phyloP scores from a whole-genome alignment of 345 rosid species.

The Psidium guajava region DNA sequence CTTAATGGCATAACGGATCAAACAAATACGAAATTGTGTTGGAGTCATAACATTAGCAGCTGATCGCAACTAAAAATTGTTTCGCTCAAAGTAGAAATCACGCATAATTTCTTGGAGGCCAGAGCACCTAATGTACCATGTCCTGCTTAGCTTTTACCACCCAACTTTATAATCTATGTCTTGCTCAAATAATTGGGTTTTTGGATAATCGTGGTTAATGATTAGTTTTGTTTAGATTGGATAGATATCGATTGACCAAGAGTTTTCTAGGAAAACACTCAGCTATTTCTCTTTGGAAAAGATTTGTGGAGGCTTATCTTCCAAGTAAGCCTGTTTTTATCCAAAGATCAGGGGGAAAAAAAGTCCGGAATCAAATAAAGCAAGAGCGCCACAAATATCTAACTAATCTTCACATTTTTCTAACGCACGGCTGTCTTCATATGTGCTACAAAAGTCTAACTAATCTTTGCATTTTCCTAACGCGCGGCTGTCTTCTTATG shows the following conservation, averaged over 20 bases:
- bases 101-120: neutral
- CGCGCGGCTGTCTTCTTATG: neutral
- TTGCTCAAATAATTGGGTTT: neutral
- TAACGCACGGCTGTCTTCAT: neutral
- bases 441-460: neutral
- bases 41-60: neutral
- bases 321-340: neutral
- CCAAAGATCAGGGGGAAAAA: neutral
- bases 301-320: neutral
- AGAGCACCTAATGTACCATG: neutral
- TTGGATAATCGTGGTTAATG: neutral
- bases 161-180: neutral
- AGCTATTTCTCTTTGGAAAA: neutral
- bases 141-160: neutral
- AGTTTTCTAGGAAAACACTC: neutral
- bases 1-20: neutral
- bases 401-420: neutral
- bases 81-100: neutral
- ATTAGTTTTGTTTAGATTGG: neutral
- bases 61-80: neutral
- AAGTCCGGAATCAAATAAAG: neutral
- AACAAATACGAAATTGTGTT: neutral
- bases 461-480: neutral
- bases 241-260: neutral
- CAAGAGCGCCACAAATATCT: neutral